Evolutionary conservation across 225 moss, liverwort and hornwort genomes (phyloP), one percentile per base, ranked within the genome.

Genomic region (Pseudoscleropodium purum): DNA sequence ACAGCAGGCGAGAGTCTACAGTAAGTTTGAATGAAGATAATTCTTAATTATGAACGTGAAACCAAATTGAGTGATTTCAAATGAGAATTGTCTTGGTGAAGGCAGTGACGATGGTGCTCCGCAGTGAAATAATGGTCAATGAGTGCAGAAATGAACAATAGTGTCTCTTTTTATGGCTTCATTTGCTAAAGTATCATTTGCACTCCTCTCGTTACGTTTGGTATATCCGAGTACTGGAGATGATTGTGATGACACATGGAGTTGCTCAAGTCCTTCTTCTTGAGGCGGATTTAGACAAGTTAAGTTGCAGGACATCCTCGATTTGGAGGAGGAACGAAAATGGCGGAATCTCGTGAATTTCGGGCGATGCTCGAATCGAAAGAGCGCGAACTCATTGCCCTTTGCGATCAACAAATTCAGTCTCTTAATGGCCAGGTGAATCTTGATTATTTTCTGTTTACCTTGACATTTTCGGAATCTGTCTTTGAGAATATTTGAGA

Each of bases 341-440:
- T 93, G 94, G 91, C 89, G 67, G 90, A 93, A 75, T 89, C 89
- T 90, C 93, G 93, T 81, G 93, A 94, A 85, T 94, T 94, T 86
- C 91, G 94, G 72, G 60, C 86, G 33, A 88, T 94, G 91, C 88
- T 94, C 18, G 94, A 94, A 86, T 52, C 85, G 23, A 94, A 94
- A 85, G 94, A 94, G 88, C 93, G 92, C 43, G 94, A 94, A 91
- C 91, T 94, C 68, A 74, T 94, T 73, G 93, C 93, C 54, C 91
- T 94, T 73, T 94, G 94, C 86, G 94, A 94, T 56, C 93, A 94
- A 52, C 93, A 94, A 79, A 92, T 94, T 64, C 93, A 94, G 43
- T 87, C 93, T 72, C 93, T 94, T 45, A 86, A 88, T 25, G 65
- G 81, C 81, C 93, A 94, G 89, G 94, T 94, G 29, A 69, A 79